phyloP scores from a whole-genome alignment of 805 yeast species.

The Metschnikowia vanudenii region DNA sequence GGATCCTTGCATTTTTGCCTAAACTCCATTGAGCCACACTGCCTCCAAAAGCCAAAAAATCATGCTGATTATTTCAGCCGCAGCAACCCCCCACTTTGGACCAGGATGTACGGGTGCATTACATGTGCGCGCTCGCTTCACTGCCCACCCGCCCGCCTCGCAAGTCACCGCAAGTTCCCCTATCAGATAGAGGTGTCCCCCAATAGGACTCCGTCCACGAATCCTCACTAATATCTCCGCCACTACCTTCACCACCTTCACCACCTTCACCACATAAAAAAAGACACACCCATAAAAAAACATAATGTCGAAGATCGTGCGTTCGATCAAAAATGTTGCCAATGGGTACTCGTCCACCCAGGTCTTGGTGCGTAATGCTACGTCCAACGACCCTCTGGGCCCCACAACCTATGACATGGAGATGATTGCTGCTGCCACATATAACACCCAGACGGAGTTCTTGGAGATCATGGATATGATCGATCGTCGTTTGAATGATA shows the following conservation, averaged over 20 bases:
- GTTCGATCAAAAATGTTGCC: slow-evolving; percentile 84
- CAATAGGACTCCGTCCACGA: no score
- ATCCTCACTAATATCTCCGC: not conserved
- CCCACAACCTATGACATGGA: slow-evolving; percentile 83
- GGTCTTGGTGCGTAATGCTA: slow-evolving; percentile 86
- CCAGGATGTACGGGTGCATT: no score
- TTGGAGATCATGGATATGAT: slow-evolving; percentile 92
- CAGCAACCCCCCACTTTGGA: no score
- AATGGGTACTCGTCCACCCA: slow-evolving; percentile 87
- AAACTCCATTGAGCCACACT: no score
- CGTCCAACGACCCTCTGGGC: slow-evolving; percentile 82
- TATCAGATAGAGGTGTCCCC: no score
- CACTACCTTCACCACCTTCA: not conserved
- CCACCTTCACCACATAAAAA: not conserved
- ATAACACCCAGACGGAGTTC: slow-evolving; percentile 65
- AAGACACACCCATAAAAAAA: not conserved
- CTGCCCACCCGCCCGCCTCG: no score
- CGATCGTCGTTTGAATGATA: slow-evolving; percentile 88
- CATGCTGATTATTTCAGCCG: no score
- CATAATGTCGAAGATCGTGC: slow-evolving; percentile 72
- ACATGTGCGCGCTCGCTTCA: no score
- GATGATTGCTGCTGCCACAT: slow-evolving; percentile 74
- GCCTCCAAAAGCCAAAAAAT: no score
- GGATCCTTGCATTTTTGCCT: no score
- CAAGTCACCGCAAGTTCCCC: no score